Base-by-base conservation (phyloP, 176 grass and related monocot species). In the Dactylis glomerata region DNA sequence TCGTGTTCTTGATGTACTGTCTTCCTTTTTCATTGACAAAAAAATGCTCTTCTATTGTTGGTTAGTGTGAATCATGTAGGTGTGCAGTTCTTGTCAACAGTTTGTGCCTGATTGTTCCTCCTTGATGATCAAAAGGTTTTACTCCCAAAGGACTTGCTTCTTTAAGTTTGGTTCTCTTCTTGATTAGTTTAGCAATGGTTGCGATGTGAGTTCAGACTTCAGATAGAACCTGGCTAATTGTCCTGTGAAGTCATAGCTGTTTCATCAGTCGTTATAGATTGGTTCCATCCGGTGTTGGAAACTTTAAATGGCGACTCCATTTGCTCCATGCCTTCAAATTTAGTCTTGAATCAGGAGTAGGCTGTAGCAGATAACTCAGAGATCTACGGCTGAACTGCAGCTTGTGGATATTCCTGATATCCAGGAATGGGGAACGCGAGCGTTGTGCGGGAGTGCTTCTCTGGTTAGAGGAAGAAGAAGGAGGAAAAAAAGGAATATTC, bases 381-480 rank as follows among this genome's bases (percentile, higher is more conserved):
- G 56, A 83, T 79, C 66, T 40, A 22, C 27, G 24, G 10, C n/a
- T 87, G 20, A 66, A 51, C 36, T 75, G 40, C 40, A 68, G 54
- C 27, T 44, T 67, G 34, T 74, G 37, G 22, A 16, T 82, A 1
- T 40, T 80, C 79, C 8, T 40, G 34, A 28, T 65, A 45, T 78
- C 52, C 41, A n/a, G n/a, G n/a, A n/a, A n/a, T n/a, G n/a, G n/a
- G n/a, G n/a, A n/a, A n/a, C n/a, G n/a, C n/a, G n/a, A n/a, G n/a
- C n/a, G n/a, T n/a, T n/a, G n/a, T n/a, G n/a, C n/a, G n/a, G n/a
- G n/a, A n/a, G n/a, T n/a, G n/a, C n/a, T n/a, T n/a, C n/a, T n/a
- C n/a, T n/a, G n/a, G n/a, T n/a, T n/a, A n/a, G n/a, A n/a, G n/a
- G n/a, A n/a, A n/a, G n/a, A n/a, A n/a, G n/a, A n/a, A n/a, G n/a